These are phyloP conservation scores for Ceratobasidium sp. DNA, from an alignment of 1,284 basidiomycete species.

Conservation along the genomic window DNA sequence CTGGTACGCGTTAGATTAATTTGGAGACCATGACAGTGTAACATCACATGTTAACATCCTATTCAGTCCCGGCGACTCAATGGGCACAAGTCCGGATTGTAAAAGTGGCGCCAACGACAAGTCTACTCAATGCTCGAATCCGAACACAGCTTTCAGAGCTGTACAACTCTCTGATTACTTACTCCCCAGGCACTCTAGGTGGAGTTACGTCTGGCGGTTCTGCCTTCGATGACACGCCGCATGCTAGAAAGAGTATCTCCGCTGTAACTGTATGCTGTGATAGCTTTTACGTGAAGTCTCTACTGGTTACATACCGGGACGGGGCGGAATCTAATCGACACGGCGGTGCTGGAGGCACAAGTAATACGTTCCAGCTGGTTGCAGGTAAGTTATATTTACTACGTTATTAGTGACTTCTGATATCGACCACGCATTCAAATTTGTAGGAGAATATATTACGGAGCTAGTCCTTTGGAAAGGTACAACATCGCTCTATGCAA, in stretches of 20 bases:
- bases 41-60: too few species aligned
- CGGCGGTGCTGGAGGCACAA: neutral
- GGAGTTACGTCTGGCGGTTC: neutral
- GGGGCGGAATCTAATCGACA: neutral
- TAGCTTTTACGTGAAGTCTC: neutral
- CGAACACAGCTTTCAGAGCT: neutral
- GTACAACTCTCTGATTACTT: neutral
- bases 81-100: constrained; percentile 23
- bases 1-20: too few species aligned
- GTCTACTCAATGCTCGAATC: neutral
- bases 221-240: constrained; percentile 2
- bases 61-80: neutral
- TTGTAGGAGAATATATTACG: constrained; percentile 13
- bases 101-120: constrained; percentile 5
- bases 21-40: too few species aligned
- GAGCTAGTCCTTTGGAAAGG: constrained; percentile 7
- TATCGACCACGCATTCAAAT: too few species aligned
- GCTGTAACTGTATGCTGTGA: neutral
- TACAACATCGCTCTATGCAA: neutral
- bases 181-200: neutral
- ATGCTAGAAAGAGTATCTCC: neutral
- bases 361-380: neutral
- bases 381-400: neutral
- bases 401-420: neutral
- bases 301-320: neutral